phyloP scores from a whole-genome alignment of 2,329 filamentous ascomycete genomes.

The Delphinella strobiligena region DNA sequence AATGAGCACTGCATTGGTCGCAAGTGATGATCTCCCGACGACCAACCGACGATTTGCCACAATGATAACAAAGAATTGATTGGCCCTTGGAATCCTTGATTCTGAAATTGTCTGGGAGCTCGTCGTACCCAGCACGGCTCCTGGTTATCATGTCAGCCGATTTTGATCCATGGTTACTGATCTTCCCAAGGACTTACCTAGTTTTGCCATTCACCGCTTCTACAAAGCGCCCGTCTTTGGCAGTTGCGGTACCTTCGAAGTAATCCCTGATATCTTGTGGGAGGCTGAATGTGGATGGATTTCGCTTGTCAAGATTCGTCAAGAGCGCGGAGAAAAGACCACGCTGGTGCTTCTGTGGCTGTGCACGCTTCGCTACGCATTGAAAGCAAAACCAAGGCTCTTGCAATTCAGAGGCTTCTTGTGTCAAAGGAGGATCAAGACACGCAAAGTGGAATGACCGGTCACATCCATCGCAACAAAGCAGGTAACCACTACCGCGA shows the following conservation, averaged over 20 bases:
- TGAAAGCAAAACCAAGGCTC: constrained; percentile 75
- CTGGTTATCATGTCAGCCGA: constrained; percentile 6
- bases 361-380: constrained; percentile 39
- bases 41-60: constrained; percentile 51
- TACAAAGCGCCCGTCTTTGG: constrained; percentile 68
- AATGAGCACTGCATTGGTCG: constrained; percentile 68
- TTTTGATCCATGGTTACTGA: background rate
- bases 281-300: constrained; percentile 37
- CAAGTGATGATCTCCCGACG: constrained; percentile 72
- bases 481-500: constrained; percentile 67
- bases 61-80: constrained; percentile 64
- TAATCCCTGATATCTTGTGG: constrained; percentile 59
- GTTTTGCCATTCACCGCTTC: constrained; percentile 48
- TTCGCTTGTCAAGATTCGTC: constrained; percentile 28
- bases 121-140: constrained; percentile 34
- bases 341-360: constrained; percentile 27
- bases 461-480: constrained; percentile 89
- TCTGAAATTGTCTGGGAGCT: constrained; percentile 18
- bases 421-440: constrained; percentile 60
- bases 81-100: constrained; percentile 58
- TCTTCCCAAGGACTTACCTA: constrained; percentile 36
- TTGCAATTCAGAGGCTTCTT: constrained; percentile 39
- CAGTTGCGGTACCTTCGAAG: constrained; percentile 70
- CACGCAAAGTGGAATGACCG: constrained; percentile 85
- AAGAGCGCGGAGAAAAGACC: constrained; percentile 54